Evolutionary conservation across 768 basidiomycete species (phyloP).

Genomic region (Suillus ampliporus): DNA sequence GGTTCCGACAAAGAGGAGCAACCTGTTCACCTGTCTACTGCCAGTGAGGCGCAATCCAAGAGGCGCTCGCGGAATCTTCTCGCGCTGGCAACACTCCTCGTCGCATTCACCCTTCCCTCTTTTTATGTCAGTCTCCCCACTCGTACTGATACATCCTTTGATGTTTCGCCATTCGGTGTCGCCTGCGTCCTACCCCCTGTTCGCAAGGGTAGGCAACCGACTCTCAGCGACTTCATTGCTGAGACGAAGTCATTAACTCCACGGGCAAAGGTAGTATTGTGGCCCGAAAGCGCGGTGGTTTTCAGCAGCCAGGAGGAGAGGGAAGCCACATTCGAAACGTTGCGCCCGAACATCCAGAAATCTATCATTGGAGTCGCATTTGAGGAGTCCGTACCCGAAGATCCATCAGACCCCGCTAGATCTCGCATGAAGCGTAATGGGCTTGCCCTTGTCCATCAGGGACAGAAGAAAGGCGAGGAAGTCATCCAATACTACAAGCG

Average conservation of each 20-base stretch:
- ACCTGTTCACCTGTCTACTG: constrained; percentile 10
- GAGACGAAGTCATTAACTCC: constrained; percentile 55
- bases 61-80: constrained; percentile 33
- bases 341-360: constrained; percentile 43
- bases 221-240: constrained; percentile 63
- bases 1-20: constrained; percentile 34
- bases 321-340: constrained; percentile 49
- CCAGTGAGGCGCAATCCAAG: not conserved
- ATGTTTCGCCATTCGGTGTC: constrained; percentile 62
- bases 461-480: constrained; percentile 43
- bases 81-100: constrained; percentile 47
- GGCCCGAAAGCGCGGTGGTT: constrained; percentile 81
- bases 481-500: constrained; percentile 72
- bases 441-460: constrained; percentile 57
- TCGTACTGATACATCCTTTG: constrained; percentile 37
- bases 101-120: constrained; percentile 61
- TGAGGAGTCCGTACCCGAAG: constrained; percentile 58
- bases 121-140: constrained; percentile 49
- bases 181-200: constrained; percentile 70
- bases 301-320: constrained; percentile 61
- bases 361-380: constrained; percentile 74
- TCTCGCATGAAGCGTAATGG: constrained; percentile 61
- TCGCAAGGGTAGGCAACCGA: constrained; percentile 47
- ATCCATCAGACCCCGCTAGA: constrained; percentile 40
- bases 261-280: constrained; percentile 64